Base-by-base conservation (phyloP, 2,329 filamentous ascomycete species). In the Fusarium kyushuense region DNA sequence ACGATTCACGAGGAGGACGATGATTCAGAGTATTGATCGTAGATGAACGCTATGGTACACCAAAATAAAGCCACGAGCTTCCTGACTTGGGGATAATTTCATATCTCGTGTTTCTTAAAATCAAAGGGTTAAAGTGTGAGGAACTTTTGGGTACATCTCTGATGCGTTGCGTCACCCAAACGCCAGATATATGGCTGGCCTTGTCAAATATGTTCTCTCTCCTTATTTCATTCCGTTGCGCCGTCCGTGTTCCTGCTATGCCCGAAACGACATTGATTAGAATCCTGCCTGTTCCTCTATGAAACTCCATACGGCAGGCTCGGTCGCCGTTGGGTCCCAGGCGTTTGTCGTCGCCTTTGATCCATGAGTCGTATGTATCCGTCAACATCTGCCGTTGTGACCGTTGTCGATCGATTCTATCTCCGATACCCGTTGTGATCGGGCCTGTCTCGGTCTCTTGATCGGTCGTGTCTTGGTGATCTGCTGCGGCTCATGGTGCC, bases 1-100 rank as follows among this genome's bases (percentile, higher is more conserved):
- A 91, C 88, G 0, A 93, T 93, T 65, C 84, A 90, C 58, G 91
- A 93, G 76, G 91, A 93, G 75, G 89, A 90, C 52, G 90, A 91
- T 75, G 83, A 83, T 70, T 87, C 84, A 23, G 84, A 84, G 40
- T 74, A 68, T 41, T 70, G 51, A 67, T 54, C 30, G 25, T 38
- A 19, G 54, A 30, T 48, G 29, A 49, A 21, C 29, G 42, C 43
- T 25, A 30, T 36, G 21, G 51, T 51, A 54, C 30, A 42, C 40
- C 33, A 25, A 40, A 30, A 32, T 42, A 52, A 32, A 48, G 27
- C 40, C 29, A 51, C 41, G 54, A 54, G 47, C 33, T 46, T 64
- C 57, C 47, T 55, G 57, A 11, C 41, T 25, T 41, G 59, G 54
- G 53, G 36, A 59, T 53, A 23, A 32, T 49, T 33, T 53, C 49